Conservation (phyloP, 2,329 filamentous ascomycete species). For the Diaporthe destruens region DNA sequence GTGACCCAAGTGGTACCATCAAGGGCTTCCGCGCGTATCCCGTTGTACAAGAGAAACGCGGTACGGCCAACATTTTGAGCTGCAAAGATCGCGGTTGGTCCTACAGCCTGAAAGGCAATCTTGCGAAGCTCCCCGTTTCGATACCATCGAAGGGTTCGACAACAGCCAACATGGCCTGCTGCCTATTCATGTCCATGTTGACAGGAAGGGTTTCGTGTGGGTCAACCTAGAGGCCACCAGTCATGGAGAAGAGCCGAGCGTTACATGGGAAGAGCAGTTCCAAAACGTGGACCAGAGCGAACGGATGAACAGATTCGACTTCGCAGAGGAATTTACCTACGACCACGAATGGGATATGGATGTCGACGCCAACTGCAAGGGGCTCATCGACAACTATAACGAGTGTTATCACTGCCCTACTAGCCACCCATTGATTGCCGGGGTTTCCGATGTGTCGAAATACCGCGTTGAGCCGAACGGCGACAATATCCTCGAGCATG, state of each 20-base stretch:
- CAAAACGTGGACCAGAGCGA: constrained; percentile 46
- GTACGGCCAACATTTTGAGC: constrained; percentile 54
- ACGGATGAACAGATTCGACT: constrained; percentile 45
- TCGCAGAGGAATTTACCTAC: constrained; percentile 50
- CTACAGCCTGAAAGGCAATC: constrained; percentile 56
- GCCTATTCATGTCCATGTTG: constrained; percentile 59
- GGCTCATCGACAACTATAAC: constrained; percentile 62
- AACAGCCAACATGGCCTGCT: constrained; percentile 59
- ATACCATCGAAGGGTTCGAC: constrained; percentile 54
- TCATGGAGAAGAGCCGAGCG: constrained; percentile 48
- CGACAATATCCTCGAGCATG: constrained; percentile 53
- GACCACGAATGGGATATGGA: constrained; percentile 52
- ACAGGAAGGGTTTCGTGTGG: constrained; percentile 62
- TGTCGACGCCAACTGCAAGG: constrained; percentile 56
- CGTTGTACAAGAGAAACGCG: constrained; percentile 52
- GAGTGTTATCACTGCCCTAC: constrained; percentile 63
- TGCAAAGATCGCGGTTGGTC: constrained; percentile 62
- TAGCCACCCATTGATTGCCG: constrained; percentile 60
- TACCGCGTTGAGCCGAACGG: constrained; percentile 55
- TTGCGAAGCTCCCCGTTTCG: constrained; percentile 59
- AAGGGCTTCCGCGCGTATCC: constrained; percentile 59
- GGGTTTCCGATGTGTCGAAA: constrained; percentile 58
- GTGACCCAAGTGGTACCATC: constrained; percentile 50
- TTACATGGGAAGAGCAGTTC: constrained; percentile 59
- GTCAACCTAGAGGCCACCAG: constrained; percentile 59